These are phyloP conservation scores for Cystobasidium onofrii DNA, from an alignment of 768 basidiomycete species.

Conservation along the genomic window DNA sequence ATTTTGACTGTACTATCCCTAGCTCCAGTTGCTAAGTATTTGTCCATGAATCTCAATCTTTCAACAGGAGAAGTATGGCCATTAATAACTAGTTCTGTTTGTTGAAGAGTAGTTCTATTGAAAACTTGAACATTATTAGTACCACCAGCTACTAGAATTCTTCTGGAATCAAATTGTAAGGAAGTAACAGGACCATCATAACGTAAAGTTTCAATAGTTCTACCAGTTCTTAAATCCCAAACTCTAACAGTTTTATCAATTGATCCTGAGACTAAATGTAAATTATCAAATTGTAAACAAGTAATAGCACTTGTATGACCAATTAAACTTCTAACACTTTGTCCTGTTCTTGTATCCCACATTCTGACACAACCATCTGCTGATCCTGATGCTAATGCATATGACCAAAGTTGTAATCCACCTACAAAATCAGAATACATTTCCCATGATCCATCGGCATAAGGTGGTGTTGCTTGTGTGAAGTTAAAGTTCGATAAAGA, in stretches of 20 bases:
- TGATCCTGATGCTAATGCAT: slow-evolving; percentile 91
- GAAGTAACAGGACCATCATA: slow-evolving; percentile 85
- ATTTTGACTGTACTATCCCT: slow-evolving; percentile 51
- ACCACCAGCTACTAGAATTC: slow-evolving; percentile 82
- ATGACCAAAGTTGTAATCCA: slow-evolving; percentile 96
- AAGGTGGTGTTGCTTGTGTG: slow-evolving; percentile 63
- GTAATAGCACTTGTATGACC: slow-evolving; percentile 92
- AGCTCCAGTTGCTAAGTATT: slow-evolving; percentile 82
- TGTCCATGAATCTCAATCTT: slow-evolving; percentile 87
- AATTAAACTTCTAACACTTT: slow-evolving; percentile 81
- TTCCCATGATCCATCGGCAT: slow-evolving; percentile 82
- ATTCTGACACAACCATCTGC: slow-evolving; percentile 95
- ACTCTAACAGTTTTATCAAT: slow-evolving; percentile 87
- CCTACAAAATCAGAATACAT: slow-evolving; percentile 96
- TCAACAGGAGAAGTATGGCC: slow-evolving; percentile 89
- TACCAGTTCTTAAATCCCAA: slow-evolving; percentile 91
- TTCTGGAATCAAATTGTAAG: slow-evolving; percentile 88
- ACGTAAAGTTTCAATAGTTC: slow-evolving; percentile 74
- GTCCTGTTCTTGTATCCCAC: slow-evolving; percentile 99
- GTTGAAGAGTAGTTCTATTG: slow-evolving; percentile 86
- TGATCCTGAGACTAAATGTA: slow-evolving; percentile 83
- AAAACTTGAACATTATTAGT: slow-evolving; percentile 93
- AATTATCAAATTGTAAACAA: slow-evolving; percentile 88
- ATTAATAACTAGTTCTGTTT: slow-evolving; percentile 73
- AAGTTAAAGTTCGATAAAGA: slow-evolving; percentile 54